These are phyloP conservation scores for Nemania serpens DNA, from an alignment of 2,329 filamentous ascomycete genomes.

Conservation along the genomic window DNA sequence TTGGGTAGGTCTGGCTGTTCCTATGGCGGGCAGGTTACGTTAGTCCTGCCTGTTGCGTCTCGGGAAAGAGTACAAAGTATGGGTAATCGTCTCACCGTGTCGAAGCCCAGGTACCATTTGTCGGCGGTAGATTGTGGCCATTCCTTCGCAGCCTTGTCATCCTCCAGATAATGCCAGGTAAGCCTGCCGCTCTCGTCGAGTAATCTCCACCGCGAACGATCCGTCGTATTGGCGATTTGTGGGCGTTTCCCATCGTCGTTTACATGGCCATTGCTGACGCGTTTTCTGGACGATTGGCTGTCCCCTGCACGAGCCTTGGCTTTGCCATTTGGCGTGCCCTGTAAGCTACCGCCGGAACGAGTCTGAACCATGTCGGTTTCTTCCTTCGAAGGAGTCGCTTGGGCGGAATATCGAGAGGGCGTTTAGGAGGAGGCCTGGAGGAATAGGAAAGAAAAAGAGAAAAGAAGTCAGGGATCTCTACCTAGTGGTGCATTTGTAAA, in stretches of 20 bases:
- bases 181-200: constrained; percentile 82
- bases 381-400: background rate
- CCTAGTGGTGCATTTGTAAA: background rate
- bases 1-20: constrained; percentile 72
- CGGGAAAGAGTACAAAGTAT: background rate
- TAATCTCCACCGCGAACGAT: constrained; percentile 82
- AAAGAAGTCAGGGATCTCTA: background rate
- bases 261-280: constrained; percentile 45
- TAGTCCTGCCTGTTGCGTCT: background rate
- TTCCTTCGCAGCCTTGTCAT: constrained; percentile 68
- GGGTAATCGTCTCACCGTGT: constrained; percentile 61
- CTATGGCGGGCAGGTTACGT: constrained; percentile 50
- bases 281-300: constrained; percentile 45
- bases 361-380: constrained; percentile 25
- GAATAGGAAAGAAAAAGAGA: background rate
- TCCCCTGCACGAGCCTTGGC: constrained; percentile 22
- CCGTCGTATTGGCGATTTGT: constrained; percentile 65
- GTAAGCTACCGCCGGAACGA: constrained; percentile 14
- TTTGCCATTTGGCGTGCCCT: constrained; percentile 36
- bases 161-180: constrained; percentile 90
- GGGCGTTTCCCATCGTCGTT: constrained; percentile 49
- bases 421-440: background rate
- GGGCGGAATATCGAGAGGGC: too few relatives aligned
- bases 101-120: constrained; percentile 82
- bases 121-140: constrained; percentile 93